Base-by-base conservation (phyloP, 352 stramenopile species). In the Phytophthora brassicae region DNA sequence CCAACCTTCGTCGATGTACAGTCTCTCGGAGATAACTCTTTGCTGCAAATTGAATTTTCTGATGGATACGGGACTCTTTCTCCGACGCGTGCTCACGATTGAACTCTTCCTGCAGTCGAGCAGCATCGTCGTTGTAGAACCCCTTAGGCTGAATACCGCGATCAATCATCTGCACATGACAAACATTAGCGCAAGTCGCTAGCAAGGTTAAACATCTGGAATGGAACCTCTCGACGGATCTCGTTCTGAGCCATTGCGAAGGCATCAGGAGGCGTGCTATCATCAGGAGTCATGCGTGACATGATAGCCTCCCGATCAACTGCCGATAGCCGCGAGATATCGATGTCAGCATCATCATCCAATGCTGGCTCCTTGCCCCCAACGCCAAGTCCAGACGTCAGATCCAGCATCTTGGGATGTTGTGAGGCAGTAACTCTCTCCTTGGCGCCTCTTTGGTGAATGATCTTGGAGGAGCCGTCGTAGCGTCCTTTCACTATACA, bases 51-150 rank as follows among this genome's bases (percentile, higher is more conserved):
- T 91, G 81, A 46, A 89, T 19, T 54, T 87, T 88, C 38, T 90
- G 79, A 39, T 85, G 70, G 55, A 85, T 75, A 31, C 84, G 75
- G 33, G 72, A 74, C 26, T 90, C 80, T 16, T 74, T 74, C 56
- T 94, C 84, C 2, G 78, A 75, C 22, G 66, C 69, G 64, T 92
- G 79, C 45, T 92, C 82, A 45, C 79, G 74, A 52, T 90, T 84
- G 62, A 90, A 90, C 55, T 90, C 80, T 24, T 94, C 82, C 50
- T 94, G 84, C 9, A 94, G 70, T n/a, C 82, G 78, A 28, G 75
- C 73, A 19, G 82, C 84, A 62, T 94, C 82, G 63, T 94, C 84
- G 57, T 92, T 94, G 70, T 88, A 94, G 45, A 92, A 94, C 12
- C 81, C 84, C 45, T 94, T 90, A 36, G 84, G 82, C 55, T 94